Evolutionary conservation across 306 rosid species (phyloP), one percentile per base, ranked within the genome.

Genomic region (Pachyrhizus erosus): DNA sequence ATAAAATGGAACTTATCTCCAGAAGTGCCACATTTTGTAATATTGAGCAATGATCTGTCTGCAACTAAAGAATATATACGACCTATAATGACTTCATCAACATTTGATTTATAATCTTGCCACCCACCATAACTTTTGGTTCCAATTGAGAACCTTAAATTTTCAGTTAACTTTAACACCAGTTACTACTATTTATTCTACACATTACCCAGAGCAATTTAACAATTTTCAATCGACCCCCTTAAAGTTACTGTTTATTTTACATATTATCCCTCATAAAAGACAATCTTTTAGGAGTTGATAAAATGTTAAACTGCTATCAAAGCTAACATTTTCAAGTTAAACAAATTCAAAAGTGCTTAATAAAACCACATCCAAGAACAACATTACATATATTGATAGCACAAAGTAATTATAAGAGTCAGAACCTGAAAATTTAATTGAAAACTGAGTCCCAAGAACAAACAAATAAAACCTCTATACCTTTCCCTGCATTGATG

Each of bases 401-500:
- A 52, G 66, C 62, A 42, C 23, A 82, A 31, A 67, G 31, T 51
- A 73, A 73, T 17, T 9, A 40, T 31, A 4, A 0, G 7, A 18
- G 9, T 57, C 29, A 65, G 55, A 60, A 73, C 12, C 77, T 34
- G 49, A 72, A 74, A 33, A 80, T 18, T 67, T 65, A 69, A 76
- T 18, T n/a, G 49, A 82, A 77, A 57, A 76, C 57, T 2, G 24
- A 31, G 20, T 24, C 27, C 27, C 10, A 80, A 57, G 69, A 71
- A 76, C 61, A 70, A 83, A 27, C 54, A 42, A 72, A 72, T 20
- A 64, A 74, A 68, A 62, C 37, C 18, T 74, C 2, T 31, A 73
- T 89, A 93, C 98, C 98, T 96, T 96, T 87, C 99, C 99, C 85
- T 93, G 96, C 86, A 88, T 86, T 39, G 98, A 92, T 57, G 97